Evolutionary conservation across 192 early-diverging fungal species (phyloP), one percentile per base, ranked within the genome.

Genomic region (Entrophospora sp.): DNA sequence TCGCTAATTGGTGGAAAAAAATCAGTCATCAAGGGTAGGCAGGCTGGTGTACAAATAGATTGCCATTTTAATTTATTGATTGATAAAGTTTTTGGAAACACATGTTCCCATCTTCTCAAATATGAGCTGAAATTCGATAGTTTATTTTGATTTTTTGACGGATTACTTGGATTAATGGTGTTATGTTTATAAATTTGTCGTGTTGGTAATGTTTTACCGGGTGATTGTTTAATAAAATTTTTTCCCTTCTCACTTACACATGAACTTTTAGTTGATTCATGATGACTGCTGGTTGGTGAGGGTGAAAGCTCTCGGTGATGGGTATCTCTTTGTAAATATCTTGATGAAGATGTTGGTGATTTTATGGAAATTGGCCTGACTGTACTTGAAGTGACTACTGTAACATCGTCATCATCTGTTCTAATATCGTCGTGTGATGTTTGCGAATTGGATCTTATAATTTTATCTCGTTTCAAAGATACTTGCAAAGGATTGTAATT

Each of bases 21-120:
- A 65, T 96, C 91, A 0, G 91, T 95, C 1, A 93, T 95, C 42
- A 99, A 71, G 8, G 96, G 96, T 37, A 99, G 73, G 68, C 90
- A 93, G 12, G 95, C 96, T 0, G 96, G 96, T 10, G 91, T 94
- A 60, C 84, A 89, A 20, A 98, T 65, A 4, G 94, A 94, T 51
- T 84, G 85, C 96, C 96, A 98, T 44, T 94, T 77, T 18, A 85
- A 66, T 18, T 72, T 71, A 35, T 72, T 77, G 13, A 64, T 73
- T 27, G 59, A 44, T 32, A 46, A 14, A 2, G 48, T 66, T 48
- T 64, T 52, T 8, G 75, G 89, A 62, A 92, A 89, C 1, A 92
- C 86, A 64, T 92, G 88, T n/a, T 91, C 82, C 96, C 96, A 98
- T 9, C 91, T 87, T 53, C 85, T 69, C 27, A 89, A 71, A 61